Evolutionary conservation across 192 early-diverging fungal genomes (phyloP), one percentile per base, ranked within the genome.

Genomic region (Diversispora eburnea): DNA sequence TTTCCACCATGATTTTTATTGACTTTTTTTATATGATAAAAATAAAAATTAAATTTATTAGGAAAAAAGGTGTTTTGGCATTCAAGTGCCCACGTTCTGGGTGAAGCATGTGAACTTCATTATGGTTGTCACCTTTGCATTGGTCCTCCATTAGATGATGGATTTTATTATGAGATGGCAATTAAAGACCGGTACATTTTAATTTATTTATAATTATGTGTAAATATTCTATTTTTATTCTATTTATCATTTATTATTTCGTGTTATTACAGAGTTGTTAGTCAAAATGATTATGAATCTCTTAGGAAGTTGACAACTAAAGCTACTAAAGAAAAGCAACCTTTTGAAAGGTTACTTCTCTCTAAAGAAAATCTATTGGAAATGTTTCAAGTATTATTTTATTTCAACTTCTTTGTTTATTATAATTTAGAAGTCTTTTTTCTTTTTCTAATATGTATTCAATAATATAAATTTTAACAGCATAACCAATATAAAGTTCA

Each of bases 401-500:
- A 33, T 8, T 41, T 64, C 9, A 42, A 45, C 9, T 64, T 15
- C n/a, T 47, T 19, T 45, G 6, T 22, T n/a, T 33, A 43, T 49
- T 49, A 12, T 51, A 51, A 12, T 0, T 54, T 4, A 10, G 8
- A 54, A 10, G 12, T 13, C 4, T 54, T 17, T 13, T 54, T 13
- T 17, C n/a, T 13, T 17, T 17, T 54, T 54, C 4, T 54, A 54
- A 17, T 54, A 17, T 10, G n/a, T 20, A 48, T 41, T 64, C 13
- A 6, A 20, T 3, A 46, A 22, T 25, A 33, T 46, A 25, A 60
- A 57, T 19, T 15, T 49, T 42, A 46, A 33, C 75, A 80, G 84
- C 89, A 96, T 87, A 99, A 98, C 88, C 92, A 91, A 79, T 99
- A 98, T 88, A 99, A 99, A 86, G 86, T 91, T 43, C 91, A 96